Evolutionary conservation across 441 rosid species (phyloP), one percentile per base, ranked within the genome.

Genomic region (Brassica hybrid): DNA sequence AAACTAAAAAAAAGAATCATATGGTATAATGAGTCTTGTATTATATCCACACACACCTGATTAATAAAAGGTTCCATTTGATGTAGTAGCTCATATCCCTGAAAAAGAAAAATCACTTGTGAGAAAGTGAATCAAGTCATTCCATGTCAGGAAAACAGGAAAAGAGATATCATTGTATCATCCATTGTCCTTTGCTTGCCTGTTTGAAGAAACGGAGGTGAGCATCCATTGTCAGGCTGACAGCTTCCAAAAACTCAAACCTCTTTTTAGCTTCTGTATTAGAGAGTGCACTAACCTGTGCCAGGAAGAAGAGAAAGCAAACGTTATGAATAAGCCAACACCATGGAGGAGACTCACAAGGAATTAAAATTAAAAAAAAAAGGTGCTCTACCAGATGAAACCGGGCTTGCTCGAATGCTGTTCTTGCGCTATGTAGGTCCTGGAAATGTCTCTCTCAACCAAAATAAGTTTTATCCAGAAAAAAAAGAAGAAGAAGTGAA

Each of bases 161-260:
- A 21, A 1, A 21, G 23, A 21, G 23, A 21, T 21, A 21, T 21
- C 23, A 21, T 21, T 21, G 23, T 21, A 21, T 21, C 23, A 21
- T 21, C 23, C 23, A 1, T 21, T 21, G 23, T 21, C 23, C 23
- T 21, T 21, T 21, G 65, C 78, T 73, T 77, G 88, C 99, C 97
- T 96, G 96, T 81, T 91, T 94, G 82, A 92, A 96, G 88, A 90
- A 96, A 50, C 83, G 90, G 65, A 94, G 96, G 83, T 96, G 98
- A 76, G 98, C 98, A 82, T 91, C 94, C 97, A 96, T 89, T 50
- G 88, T 90, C 68, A 94, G 95, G 79, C 98, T 82, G 54, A 96
- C 98, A 79, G 96, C 90, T 81, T 96, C 98, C 85, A 96, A 83
- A 82, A 96, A 90, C 72, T 90, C 99, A 81, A 79, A 96, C 78